These are phyloP conservation scores for Sporothrix schenckii DNA, from an alignment of 2,329 filamentous ascomycete genomes.

Conservation along the genomic window DNA sequence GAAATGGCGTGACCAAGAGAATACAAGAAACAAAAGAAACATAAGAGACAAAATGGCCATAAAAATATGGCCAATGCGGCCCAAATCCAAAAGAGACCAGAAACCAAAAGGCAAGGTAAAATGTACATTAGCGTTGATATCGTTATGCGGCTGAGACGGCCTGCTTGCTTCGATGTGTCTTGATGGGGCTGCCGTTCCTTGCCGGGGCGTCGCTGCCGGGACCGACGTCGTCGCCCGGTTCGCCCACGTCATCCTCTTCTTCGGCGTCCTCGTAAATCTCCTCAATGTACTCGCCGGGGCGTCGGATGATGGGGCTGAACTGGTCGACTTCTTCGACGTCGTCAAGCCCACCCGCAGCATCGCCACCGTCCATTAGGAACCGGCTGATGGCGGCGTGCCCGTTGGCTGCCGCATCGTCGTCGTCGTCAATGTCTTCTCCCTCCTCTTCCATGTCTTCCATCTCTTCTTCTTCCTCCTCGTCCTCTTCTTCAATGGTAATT, in stretches of 20 bases:
- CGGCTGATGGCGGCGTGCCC: constrained; percentile 20
- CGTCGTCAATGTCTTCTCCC: constrained; percentile 53
- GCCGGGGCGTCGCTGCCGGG: background rate
- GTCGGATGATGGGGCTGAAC: constrained; percentile 56
- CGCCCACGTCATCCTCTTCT: constrained; percentile 2
- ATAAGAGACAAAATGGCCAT: constrained; percentile 5
- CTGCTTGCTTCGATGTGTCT: constrained; percentile 9
- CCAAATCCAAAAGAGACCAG: background rate
- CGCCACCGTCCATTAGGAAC: constrained; percentile 38
- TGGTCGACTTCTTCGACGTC: constrained; percentile 62
- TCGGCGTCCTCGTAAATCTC: constrained; percentile 50
- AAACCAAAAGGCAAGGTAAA: background rate
- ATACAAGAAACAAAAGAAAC: background rate
- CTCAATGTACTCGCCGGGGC: constrained; percentile 52
- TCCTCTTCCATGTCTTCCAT: constrained; percentile 47
- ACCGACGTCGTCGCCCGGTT: constrained; percentile 11
- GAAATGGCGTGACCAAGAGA: background rate
- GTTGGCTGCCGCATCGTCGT: constrained; percentile 18
- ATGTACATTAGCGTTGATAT: background rate
- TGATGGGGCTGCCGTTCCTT: constrained; percentile 1
- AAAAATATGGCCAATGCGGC: background rate
- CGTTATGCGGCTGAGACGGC: constrained; percentile 20
- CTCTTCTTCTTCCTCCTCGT: constrained; percentile 56
- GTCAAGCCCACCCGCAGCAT: constrained; percentile 35
- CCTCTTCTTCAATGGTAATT: constrained; percentile 70